A percentile compares a stretch with the other conserved stretches of the same genome.
These are phyloP conservation scores for Geosmithia morbida DNA, from an alignment of 2,329 filamentous ascomycete species.

Conservation along the genomic window DNA sequence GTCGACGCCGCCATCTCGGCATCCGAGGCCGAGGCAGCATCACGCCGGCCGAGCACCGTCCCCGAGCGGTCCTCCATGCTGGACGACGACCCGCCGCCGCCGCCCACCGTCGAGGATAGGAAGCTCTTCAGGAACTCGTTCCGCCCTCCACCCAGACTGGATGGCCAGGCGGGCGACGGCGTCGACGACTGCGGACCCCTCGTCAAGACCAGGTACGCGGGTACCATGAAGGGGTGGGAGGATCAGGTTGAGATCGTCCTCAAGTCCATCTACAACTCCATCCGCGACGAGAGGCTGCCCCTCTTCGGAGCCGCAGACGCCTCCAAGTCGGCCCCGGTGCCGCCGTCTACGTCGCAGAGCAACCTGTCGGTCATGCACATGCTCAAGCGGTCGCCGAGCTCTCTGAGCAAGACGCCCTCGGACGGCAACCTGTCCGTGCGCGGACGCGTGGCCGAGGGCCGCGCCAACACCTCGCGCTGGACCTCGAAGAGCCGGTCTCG, in stretches of 20 bases:
- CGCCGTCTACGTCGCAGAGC: constrained; percentile 26
- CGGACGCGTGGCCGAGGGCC: constrained; percentile 52
- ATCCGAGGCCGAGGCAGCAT: constrained; percentile 52
- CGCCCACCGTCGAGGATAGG: constrained; percentile 21
- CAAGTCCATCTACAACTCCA: constrained; percentile 83
- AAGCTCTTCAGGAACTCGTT: constrained; percentile 32
- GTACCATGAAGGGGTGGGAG: constrained; percentile 70
- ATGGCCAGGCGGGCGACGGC: constrained; percentile 39
- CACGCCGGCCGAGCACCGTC: constrained; percentile 41
- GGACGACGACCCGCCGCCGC: constrained; percentile 14
- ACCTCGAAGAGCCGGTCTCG: constrained; percentile 75
- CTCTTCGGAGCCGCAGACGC: constrained; percentile 49
- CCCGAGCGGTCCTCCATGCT: constrained; percentile 24
- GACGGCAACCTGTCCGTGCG: constrained; percentile 58
- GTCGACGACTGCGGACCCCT: constrained; percentile 63
- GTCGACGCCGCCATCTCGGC: constrained; percentile 55
- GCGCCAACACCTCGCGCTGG: constrained; percentile 53
- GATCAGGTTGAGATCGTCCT: constrained; percentile 78
- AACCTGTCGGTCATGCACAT: constrained; percentile 61
- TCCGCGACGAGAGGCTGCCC: constrained; percentile 74
- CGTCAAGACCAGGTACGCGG: constrained; percentile 63
- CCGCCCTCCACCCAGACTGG: constrained; percentile 30
- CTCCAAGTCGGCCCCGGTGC: constrained; percentile 12
- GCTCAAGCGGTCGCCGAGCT: constrained; percentile 76
- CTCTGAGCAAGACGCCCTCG: constrained; percentile 84